These are phyloP conservation scores for Ramaria rubella DNA, from an alignment of 768 basidiomycete species.

Conservation along the genomic window DNA sequence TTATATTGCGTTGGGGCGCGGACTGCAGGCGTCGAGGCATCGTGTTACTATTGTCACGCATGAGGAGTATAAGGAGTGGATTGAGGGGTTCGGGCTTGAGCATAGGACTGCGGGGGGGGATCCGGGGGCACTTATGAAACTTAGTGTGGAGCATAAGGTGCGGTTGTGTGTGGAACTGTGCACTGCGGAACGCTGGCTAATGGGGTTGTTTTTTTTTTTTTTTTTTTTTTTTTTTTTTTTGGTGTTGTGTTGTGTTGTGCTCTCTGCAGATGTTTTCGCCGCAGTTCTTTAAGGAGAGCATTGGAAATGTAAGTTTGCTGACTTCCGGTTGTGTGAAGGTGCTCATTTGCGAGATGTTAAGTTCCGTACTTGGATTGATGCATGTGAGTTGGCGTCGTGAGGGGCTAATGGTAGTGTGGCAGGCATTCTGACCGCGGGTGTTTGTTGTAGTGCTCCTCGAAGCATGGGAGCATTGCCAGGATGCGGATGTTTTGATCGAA, in stretches of 20 bases:
- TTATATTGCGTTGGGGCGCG: slow-evolving; percentile 40
- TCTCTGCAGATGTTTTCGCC: slow-evolving; percentile 77
- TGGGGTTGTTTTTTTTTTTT: slow-evolving; percentile 4
- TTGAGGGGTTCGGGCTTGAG: slow-evolving; percentile 50
- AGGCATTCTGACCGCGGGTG: too few relatives aligned
- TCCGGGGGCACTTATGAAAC: slow-evolving; percentile 62
- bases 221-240: too few relatives aligned
- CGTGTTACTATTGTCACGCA: slow-evolving; percentile 44
- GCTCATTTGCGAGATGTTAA: slow-evolving; percentile 17
- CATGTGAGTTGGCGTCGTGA: slow-evolving; percentile 33
- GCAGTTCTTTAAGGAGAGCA: slow-evolving; percentile 59
- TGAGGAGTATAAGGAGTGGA: slow-evolving; percentile 43
- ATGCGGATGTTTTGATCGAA: slow-evolving; percentile 61
- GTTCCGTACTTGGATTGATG: slow-evolving; percentile 63
- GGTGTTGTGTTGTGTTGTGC: too few relatives aligned
- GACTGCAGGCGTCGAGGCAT: slow-evolving; percentile 38
- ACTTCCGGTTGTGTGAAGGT: not conserved
- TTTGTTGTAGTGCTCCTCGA: slow-evolving; percentile 45
- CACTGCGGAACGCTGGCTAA: not conserved
- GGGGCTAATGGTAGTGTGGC: not conserved
- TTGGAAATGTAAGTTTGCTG: slow-evolving; percentile 39
- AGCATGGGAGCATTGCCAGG: slow-evolving; percentile 56
- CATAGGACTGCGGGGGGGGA: slow-evolving; percentile 64
- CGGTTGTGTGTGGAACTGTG: too few relatives aligned
- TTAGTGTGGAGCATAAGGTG: slow-evolving; percentile 46